These are phyloP conservation scores for Phytopythium kandeliae DNA, from an alignment of 352 stramenopile genomes.

Conservation along the genomic window DNA sequence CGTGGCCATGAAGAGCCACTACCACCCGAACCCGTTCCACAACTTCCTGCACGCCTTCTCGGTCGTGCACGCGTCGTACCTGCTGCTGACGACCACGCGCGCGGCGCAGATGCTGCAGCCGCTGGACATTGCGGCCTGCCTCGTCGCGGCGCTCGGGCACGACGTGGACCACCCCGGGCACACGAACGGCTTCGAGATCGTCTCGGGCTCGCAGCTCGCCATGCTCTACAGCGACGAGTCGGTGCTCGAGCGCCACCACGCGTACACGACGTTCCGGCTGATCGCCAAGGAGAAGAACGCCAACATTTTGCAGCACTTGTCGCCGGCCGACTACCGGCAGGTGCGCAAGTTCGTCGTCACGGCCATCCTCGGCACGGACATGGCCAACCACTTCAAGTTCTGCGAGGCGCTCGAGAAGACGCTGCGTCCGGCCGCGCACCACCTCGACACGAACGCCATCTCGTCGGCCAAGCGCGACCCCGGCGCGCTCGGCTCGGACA, in stretches of 20 bases:
- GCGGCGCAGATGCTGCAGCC: constrained; percentile 64
- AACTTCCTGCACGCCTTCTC: constrained; percentile 90
- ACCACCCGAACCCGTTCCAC: constrained; percentile 89
- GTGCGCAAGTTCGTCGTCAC: constrained; percentile 87
- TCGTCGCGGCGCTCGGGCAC: constrained; percentile 86
- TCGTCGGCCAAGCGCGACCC: constrained; percentile 35
- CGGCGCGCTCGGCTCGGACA: constrained; percentile 1
- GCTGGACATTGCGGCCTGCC: constrained; percentile 78
- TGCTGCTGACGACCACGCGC: constrained; percentile 74
- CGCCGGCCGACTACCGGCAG: constrained; percentile 62
- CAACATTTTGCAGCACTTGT: constrained; percentile 81
- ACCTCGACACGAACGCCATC: constrained; percentile 38
- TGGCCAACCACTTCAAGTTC: constrained; percentile 87
- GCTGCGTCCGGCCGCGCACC: constrained; percentile 44
- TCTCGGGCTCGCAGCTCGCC: constrained; percentile 68
- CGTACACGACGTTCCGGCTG: constrained; percentile 82
- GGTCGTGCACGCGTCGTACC: constrained; percentile 81
- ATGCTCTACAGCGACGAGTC: constrained; percentile 87
- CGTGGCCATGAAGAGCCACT: constrained; percentile 72
- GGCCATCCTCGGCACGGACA: constrained; percentile 88
- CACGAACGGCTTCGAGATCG: constrained; percentile 87
- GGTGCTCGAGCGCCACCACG: constrained; percentile 88
- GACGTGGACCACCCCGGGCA: constrained; percentile 90
- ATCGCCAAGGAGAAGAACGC: constrained; percentile 79
- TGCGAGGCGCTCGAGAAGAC: constrained; percentile 73